Evolutionary conservation across 169 alveolate species (phyloP), one percentile per base, ranked within the genome.

Genomic region (Babesia gibsoni): DNA sequence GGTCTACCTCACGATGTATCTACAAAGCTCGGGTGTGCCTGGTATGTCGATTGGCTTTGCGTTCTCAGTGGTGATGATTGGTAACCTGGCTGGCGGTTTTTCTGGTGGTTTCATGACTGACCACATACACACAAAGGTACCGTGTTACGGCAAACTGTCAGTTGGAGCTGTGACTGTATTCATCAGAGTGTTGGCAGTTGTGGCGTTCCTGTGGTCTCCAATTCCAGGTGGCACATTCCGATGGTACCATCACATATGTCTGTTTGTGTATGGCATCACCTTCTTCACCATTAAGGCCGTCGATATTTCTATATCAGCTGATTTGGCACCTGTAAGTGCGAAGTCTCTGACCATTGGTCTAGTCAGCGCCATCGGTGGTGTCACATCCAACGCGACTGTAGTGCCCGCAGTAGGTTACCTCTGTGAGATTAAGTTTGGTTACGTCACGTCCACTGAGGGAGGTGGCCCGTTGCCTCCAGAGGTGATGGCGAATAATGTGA

Each of bases 211-310:
- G 68, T 52, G 67, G 53, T 82, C 74, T 14, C 65, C 81, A 42
- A 84, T 86, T 25, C 74, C 80, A 22, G 84, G 80, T 36, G 83
- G 74, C 16, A 65, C 68, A 25, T 66, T 80, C 23, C 53, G 73
- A 27, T 59, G 72, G 52, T 82, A 64, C 42, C 83, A 63, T 41
- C 33, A 64, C 54, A 43, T 84, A 25, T 42, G 73, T 53, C 67
- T 95, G 36, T 84, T 92, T 59, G 50, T 89, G 25, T 66, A 91
- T 42, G 97, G 97, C 29, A 63, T 93, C 48, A 77, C 93, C 23
- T 91, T 95, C n/a, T 89, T 93, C 73, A 92, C 97, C 18, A 96
- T 96, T 16, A 94, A 91, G 50, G 94, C 94, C 8, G 94, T 93
- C 41, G 94, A 90, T 56, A 65, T 96, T 52, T 95, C 97, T 4